phyloP scores from a whole-genome alignment of 352 stramenopile genomes.

The Pythium rishiriense region DNA sequence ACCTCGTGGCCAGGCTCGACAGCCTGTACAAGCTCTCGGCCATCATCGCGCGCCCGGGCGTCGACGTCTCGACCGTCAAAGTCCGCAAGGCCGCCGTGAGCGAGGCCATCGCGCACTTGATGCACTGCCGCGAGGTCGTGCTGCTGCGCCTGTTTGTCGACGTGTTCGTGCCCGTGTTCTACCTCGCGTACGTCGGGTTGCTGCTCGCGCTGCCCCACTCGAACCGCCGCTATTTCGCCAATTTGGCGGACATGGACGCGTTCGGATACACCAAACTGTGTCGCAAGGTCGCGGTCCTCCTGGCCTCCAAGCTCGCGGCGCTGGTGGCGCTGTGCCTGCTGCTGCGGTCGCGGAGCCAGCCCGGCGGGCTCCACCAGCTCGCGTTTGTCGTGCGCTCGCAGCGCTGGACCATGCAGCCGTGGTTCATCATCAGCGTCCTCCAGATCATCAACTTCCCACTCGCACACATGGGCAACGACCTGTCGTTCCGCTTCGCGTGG shows the following conservation, averaged over 20 bases:
- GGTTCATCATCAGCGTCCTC: slow-evolving; percentile 5
- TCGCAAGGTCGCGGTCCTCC: background rate
- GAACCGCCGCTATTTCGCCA: slow-evolving; percentile 3
- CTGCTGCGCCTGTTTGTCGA: slow-evolving; percentile 23
- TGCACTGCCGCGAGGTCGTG: slow-evolving; percentile 24
- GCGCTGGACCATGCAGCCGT: slow-evolving; percentile 16
- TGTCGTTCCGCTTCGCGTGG: slow-evolving; percentile 22
- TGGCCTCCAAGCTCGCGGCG: background rate
- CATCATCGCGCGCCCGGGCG: background rate
- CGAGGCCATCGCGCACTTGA: slow-evolving; percentile 2
- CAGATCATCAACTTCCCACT: slow-evolving; percentile 20
- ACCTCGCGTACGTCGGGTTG: slow-evolving; percentile 11
- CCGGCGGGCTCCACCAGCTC: slow-evolving; percentile 2
- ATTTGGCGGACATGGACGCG: background rate
- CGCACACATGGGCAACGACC: slow-evolving; percentile 20
- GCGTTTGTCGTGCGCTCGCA: slow-evolving; percentile 11
- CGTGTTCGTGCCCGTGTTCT: slow-evolving; percentile 16
- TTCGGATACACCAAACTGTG: background rate
- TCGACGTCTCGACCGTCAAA: background rate
- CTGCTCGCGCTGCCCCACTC: background rate
- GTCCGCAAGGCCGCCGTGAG: background rate
- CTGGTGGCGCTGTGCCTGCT: background rate
- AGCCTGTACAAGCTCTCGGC: background rate
- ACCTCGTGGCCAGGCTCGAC: background rate
- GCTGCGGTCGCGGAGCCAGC: background rate